Base-by-base conservation (phyloP, 176 grass and related monocot species). In the Stipa capillata region DNA sequence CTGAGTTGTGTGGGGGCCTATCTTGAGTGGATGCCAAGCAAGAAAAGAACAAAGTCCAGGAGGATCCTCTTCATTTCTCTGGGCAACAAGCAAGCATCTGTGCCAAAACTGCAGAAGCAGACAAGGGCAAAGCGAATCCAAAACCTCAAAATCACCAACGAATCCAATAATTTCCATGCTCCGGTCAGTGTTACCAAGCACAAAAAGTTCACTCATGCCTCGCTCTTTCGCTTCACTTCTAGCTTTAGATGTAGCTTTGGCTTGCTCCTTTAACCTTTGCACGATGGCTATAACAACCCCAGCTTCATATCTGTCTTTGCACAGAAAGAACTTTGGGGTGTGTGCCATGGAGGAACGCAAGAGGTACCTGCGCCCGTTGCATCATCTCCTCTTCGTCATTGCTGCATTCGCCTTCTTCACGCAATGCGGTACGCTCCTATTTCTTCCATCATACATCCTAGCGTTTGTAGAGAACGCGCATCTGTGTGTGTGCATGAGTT, bases 21-120 rank as follows among this genome's bases (percentile, higher is more conserved):
- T 76, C 11, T 87, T 76, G 88, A 90, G 85, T 94, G 85, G 77
- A 60, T 33, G 41, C 79, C 20, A 91, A 89, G 92, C 80, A 89
- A 94, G 64, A 58, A 67, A 86, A 73, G 24, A 14, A 33, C 35
- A 79, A 78, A 45, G 41, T 35, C 39, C 49, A 59, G 28, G 21
- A 67, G 52, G 29, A 27, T 31, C 42, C 34, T 51, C 70, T 37
- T 55, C 45, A n/a, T 52, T 84, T 82, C 73, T 85, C 82, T 61
- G 77, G 10, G 56, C 69, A 83, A 25, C 90, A 85, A 94, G 89
- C 89, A 97, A 97, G 94, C 87, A 97, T 89, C 83, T 94, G 93
- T 97, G 76, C 91, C 89, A 90, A 97, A 91, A 92, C 92, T 92
- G 77, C 65, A 39, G 34, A 74, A 75, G 87, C 84, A 85, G 89